Evolutionary conservation across 441 rosid genomes (phyloP), one percentile per base, ranked within the genome.

Genomic region (Manihot esculenta): DNA sequence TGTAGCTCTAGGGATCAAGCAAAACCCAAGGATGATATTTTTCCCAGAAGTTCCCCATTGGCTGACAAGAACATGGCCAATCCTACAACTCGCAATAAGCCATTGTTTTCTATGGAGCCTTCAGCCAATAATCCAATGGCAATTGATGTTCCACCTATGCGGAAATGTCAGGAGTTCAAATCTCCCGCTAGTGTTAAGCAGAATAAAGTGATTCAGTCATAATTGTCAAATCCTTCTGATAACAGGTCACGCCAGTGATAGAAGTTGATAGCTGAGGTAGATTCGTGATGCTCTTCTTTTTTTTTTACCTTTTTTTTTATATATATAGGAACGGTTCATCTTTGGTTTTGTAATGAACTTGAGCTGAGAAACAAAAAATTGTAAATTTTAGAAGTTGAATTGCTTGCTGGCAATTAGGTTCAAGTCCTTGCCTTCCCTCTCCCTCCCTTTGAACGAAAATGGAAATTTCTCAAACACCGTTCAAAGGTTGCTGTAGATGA

Each of bases 131-230:
- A 81, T 59, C 80, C 72, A 79, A 79, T 66, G 70, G 75, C 86
- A 21, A 80, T 85, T 23, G 87, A 83, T 74, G 83, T 79, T 69
- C 69, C 90, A 49, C 68, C 84, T 41, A 62, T 62, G 53, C 82
- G 94, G 87, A 86, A 88, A 80, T 91, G 96, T 82, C 90, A 88
- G 78, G 90, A 86, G 56, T 75, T 81, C 68, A 82, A 85, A 78
- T 78, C 85, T 76, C 80, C 82, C 0, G 83, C 85, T 20, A 78
- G 89, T 69, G 80, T 89, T 77, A 84, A 89, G 78, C 89, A 82
- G 66, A 83, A 85, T 80, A 87, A 90, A 79, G 89, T 83, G 41
- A 74, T 86, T 82, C 91, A 85, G 68, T 87, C 85, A 50, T 91
- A 75, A 78, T 66, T 53, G 64, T 60, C 42, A 20, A 53, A 50